Percentiles rank a stretch among this genome's conserved stretches.
These are phyloP conservation scores for Backusella psychrophila DNA, from an alignment of 192 early-diverging fungal genomes.

Conservation along the genomic window DNA sequence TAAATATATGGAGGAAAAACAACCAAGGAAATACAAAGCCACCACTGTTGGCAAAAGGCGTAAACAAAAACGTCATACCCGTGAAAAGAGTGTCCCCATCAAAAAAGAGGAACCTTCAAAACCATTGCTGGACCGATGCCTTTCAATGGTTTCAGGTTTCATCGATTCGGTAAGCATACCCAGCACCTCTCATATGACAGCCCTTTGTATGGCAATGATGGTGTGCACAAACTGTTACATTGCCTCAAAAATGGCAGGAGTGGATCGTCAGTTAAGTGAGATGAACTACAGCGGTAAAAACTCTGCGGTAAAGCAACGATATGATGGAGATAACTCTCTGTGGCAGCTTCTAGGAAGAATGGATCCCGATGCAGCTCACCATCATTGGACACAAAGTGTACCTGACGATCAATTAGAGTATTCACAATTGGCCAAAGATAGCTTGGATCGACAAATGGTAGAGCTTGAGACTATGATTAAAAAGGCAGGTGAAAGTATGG, in stretches of 20 bases:
- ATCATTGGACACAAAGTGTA: neutral
- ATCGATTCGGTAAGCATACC: neutral
- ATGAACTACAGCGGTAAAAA: neutral
- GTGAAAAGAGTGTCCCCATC: neutral
- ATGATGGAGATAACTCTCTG: neutral
- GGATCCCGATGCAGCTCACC: constrained; percentile 9
- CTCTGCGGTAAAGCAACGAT: neutral
- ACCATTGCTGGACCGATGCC: neutral
- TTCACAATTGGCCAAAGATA: neutral
- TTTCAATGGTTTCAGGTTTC: neutral
- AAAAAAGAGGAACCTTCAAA: neutral
- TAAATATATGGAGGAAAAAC: constrained; percentile 44
- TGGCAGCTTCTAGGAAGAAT: constrained; percentile 10
- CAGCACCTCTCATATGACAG: constrained; percentile 10
- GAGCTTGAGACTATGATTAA: constrained; percentile 20
- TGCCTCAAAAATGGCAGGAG: constrained; percentile 13
- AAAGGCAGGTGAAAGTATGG: constrained; percentile 22
- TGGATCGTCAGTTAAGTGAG: constrained; percentile 1
- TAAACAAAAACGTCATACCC: neutral
- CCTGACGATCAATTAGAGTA: neutral
- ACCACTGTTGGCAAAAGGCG: neutral
- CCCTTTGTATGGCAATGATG: constrained; percentile 12
- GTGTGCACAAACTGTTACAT: constrained; percentile 18
- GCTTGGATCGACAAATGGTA: constrained; percentile 17
- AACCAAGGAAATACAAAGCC: neutral